phyloP scores from a whole-genome alignment of 2,329 filamentous ascomycete species.

The Alternaria sp. region DNA sequence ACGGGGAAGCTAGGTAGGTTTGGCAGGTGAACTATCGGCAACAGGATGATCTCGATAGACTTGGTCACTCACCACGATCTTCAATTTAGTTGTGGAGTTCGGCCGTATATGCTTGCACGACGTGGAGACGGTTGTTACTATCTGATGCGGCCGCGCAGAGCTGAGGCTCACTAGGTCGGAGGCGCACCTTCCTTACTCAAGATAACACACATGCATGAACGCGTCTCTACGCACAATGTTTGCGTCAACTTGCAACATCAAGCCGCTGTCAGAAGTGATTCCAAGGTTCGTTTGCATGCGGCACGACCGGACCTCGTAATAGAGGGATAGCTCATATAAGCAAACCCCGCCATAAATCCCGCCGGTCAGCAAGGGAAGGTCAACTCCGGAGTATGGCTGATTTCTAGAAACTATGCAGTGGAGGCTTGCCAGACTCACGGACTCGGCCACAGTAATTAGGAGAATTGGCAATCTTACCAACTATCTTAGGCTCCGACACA shows the following conservation, averaged over 20 bases:
- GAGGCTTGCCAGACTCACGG: conserved; percentile 23
- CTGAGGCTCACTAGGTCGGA: conserved; percentile 20
- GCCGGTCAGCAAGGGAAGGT: conserved; percentile 39
- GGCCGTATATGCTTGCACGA: conserved; percentile 16
- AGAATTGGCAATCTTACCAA: conserved; percentile 35
- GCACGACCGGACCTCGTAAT: conserved; percentile 35
- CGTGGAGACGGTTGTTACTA: conserved; percentile 11
- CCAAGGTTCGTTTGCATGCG: conserved; percentile 30
- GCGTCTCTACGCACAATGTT: conserved; percentile 22
- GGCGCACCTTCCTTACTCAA: conserved; percentile 30
- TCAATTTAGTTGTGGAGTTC: conserved; percentile 13
- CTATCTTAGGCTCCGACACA: conserved; percentile 19
- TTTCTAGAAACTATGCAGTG: conserved; percentile 33
- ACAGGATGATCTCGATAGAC: neutral
- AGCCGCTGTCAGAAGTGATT: conserved; percentile 29
- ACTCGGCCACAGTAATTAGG: conserved; percentile 18
- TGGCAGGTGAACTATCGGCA: neutral
- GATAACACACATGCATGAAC: conserved; percentile 20
- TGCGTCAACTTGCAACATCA: conserved; percentile 34
- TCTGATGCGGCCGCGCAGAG: conserved; percentile 23
- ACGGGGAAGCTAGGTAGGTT: neutral
- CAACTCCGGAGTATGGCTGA: conserved; percentile 25
- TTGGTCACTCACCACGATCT: neutral
- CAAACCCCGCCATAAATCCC: conserved; percentile 45
- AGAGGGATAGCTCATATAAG: conserved; percentile 24